Conservation (phyloP, 1,284 basidiomycete species). For the Wolfiporia cocos region DNA sequence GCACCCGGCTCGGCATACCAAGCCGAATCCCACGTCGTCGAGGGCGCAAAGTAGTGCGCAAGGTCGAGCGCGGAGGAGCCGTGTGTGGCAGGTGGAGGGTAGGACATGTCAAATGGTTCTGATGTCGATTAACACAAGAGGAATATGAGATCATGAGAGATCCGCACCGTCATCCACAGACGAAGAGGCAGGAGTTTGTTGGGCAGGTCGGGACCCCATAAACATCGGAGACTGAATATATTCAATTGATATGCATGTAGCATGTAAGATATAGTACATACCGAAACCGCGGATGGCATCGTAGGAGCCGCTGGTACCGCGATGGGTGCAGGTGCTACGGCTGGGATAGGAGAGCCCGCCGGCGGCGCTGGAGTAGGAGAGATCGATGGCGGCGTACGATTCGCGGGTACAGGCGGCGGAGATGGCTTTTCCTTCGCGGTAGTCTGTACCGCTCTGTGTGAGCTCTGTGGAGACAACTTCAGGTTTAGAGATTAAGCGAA, state of each 20-base stretch:
- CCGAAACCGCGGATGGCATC: no score
- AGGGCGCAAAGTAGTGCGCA: slow-evolving; percentile 37
- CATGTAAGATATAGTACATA: no score
- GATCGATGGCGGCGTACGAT: slow-evolving; percentile 13
- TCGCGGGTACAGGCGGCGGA: no score
- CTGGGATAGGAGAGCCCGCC: no score
- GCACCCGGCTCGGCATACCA: slow-evolving; percentile 36
- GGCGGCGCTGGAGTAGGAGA: slow-evolving; percentile 4
- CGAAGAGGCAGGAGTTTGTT: no score
- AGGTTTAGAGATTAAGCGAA: slow-evolving; percentile 43
- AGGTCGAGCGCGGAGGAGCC: slow-evolving; percentile 33
- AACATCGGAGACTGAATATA: slow-evolving; percentile 5
- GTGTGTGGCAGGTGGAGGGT: slow-evolving; percentile 25
- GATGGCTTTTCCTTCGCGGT: no score
- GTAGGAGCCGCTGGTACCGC: no score
- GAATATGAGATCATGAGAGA: not conserved
- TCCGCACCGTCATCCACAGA: slow-evolving; percentile 8
- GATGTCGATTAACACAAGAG: not conserved
- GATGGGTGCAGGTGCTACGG: no score
- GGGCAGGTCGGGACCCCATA: slow-evolving; percentile 5
- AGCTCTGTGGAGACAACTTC: slow-evolving; percentile 4
- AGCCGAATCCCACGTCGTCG: slow-evolving; percentile 32
- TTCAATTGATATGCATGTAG: no score
- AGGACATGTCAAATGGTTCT: slow-evolving; percentile 18
- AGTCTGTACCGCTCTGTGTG: no score